Percentiles rank a stretch among this genome's conserved stretches.
These are phyloP conservation scores for Aphanomyces stellatus DNA, from an alignment of 352 stramenopile species.

Conservation along the genomic window DNA sequence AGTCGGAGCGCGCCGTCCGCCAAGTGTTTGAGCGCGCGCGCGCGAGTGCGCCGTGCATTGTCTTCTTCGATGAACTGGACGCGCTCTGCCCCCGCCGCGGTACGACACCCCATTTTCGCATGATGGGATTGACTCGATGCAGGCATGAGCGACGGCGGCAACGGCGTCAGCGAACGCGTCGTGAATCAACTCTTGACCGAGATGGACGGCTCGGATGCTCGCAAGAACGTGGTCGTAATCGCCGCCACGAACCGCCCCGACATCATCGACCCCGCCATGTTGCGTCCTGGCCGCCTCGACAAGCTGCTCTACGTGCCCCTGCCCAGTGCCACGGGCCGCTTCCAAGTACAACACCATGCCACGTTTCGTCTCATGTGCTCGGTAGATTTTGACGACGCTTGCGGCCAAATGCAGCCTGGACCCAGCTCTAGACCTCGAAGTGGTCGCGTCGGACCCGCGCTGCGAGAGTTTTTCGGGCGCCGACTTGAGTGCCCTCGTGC, in stretches of 20 bases:
- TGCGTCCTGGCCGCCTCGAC: conserved; percentile 96
- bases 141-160: conserved; percentile 45
- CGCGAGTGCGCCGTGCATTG: conserved; percentile 96
- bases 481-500: conserved; percentile 94
- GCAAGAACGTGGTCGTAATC: conserved; percentile 95
- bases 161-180: conserved; percentile 90
- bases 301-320: conserved; percentile 98
- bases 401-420: conserved; percentile 60
- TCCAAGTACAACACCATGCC: conserved; percentile 19
- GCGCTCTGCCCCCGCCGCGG: conserved; percentile 89
- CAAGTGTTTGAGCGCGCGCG: conserved; percentile 97
- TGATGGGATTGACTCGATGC: no score
- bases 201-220: conserved; percentile 97
- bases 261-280: conserved; percentile 99
- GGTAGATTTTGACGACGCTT: conserved; percentile 88
- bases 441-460: conserved; percentile 83
- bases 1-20: conserved; percentile 93
- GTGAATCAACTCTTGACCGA: conserved; percentile 99
- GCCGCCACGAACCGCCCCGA: conserved; percentile 94
- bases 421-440: conserved; percentile 78
- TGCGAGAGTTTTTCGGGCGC: conserved; percentile 95
- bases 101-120: no score
- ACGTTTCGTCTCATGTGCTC: not conserved
- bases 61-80: conserved; percentile 99
- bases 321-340: conserved; percentile 62